Base-by-base conservation (phyloP, 1,139 yeast species). In the Yamadazyma epiphylla region DNA sequence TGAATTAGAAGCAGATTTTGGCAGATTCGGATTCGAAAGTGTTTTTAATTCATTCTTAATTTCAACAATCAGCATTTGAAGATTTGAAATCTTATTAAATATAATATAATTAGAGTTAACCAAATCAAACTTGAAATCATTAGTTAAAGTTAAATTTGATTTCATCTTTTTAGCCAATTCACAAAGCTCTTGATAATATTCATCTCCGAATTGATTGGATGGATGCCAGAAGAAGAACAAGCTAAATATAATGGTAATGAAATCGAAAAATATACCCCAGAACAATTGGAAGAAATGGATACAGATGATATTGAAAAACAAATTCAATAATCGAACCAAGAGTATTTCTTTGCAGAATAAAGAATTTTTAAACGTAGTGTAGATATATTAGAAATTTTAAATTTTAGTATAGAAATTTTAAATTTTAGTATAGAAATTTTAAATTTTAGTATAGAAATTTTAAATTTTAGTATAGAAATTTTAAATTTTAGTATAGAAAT, bases 251-350 rank as follows among this genome's bases (percentile, higher is more conserved):
- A 60, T 38, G 60, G 68, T 3, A 52, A 56, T 5, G 46, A 49
- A 3, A 49, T 77, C 5, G 66, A 68, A 13, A 62, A 54, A 33
- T 51, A 77, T 12, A 49, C 72, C 1, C 13, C 11, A 13, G 82
- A 74, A 16, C 82, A 82, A 39, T 49, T 87, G 3, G 57, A 60
- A 1, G 55, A 53, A 0, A 42, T 81, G 19, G 71, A 85, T 50
- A 49, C 72, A 28, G 76, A 69, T 4, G 56, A 50, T 3, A 58
- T 86, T 10, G 70, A 73, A 34, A 51, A 55, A 0, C 77, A 78
- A 28, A 73, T 87, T 85, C 36, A 78, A 83, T 48, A 89, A 91
- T 59, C 87, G 77, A 89, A 88, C 97, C 4, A 74, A 71, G 53
- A 84, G 95, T 51, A 82, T 87, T 22, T 78, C 95, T 3, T 53